Conservation (phyloP, 1,284 basidiomycete genomes). For the Phlebopus sp. region DNA sequence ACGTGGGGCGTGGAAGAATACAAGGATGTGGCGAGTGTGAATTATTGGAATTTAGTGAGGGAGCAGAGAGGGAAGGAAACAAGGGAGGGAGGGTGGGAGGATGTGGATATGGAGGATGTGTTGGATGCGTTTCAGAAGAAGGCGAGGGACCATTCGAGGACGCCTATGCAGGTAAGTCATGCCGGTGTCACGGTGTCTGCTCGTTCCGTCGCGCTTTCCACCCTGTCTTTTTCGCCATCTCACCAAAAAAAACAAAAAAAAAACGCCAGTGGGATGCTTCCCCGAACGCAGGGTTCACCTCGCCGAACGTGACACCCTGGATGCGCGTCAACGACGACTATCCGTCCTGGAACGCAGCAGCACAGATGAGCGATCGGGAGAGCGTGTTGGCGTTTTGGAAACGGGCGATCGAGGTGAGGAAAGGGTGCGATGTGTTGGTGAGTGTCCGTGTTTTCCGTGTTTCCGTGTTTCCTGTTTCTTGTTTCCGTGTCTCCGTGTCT, state of each 20-base stretch:
- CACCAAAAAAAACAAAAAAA: too few relatives aligned
- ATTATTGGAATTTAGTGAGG: slow-evolving; percentile 46
- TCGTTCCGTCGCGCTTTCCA: not conserved
- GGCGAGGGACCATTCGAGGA: slow-evolving; percentile 69
- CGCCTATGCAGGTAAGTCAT: slow-evolving; percentile 57
- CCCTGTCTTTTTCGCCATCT: too few relatives aligned
- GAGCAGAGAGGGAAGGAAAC: slow-evolving; percentile 37
- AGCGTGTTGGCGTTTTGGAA: slow-evolving; percentile 42
- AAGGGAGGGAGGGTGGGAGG: slow-evolving; percentile 35
- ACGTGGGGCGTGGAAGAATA: slow-evolving; percentile 72
- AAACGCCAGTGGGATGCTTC: slow-evolving; percentile 66
- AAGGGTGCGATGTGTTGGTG: too few relatives aligned
- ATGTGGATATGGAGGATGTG: slow-evolving; percentile 58
- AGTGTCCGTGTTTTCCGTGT: too few relatives aligned
- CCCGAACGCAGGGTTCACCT: slow-evolving; percentile 62
- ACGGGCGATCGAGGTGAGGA: too few relatives aligned
- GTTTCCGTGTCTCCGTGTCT: too few relatives aligned
- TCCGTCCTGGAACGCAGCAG: slow-evolving; percentile 55
- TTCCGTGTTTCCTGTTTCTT: too few relatives aligned
- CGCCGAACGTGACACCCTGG: slow-evolving; percentile 54
- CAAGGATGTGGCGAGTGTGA: slow-evolving; percentile 60
- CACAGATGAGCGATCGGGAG: slow-evolving; percentile 44
- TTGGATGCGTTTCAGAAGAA: slow-evolving; percentile 56
- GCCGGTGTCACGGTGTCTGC: too few relatives aligned
- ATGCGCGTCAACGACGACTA: slow-evolving; percentile 78